Base-by-base conservation (phyloP, 139 green algal genomes). In the Ettlia oleoabundans region DNA sequence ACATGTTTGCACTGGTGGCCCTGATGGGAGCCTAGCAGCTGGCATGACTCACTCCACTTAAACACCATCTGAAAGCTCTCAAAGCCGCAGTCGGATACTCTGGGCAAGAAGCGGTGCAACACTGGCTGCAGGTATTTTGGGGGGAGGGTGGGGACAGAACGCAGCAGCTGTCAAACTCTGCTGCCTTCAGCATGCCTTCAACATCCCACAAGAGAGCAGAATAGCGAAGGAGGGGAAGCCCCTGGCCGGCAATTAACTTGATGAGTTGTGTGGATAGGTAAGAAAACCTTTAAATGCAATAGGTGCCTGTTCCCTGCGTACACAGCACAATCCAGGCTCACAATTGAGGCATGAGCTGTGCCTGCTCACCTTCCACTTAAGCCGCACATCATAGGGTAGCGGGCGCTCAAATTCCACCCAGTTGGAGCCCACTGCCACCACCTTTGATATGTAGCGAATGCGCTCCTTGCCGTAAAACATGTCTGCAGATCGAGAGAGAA, bases 391-490 rank as follows among this genome's bases (percentile, higher is more conserved):
- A 52, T 80, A 80, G 1, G 73, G 73, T 35, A 80, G 73, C 24
- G 73, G 52, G 3, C 73, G 73, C 52, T 80, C 73, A 80, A 80
- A 80, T 35, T 67, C 30, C 53, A 80, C 73, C 53, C 58, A 80
- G 37, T 61, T 61, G 53, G 58, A 43, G 35, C 73, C 73, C 73
- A 80, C 73, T 0, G 53, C 37, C 32, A 53, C 38, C 6, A 80
- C 53, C 22, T 35, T 32, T 0, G 73, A 80, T 53, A 80, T 28
- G 28, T 55, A 80, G 35, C 73, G 52, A 9, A 80, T 42, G 73
- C 73, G 73, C 30, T 80, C 73, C 73, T 80, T 80, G 26, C 73
- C 73, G 26, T 67, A 67, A 19, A 80, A 80, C 73, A 80, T 80
- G 53, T 15, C 70, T 77, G 70, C 40, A 35, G 13, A 38, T 8